Evolutionary conservation across 208 protist genomes (phyloP).

Genomic region (Leishmania braziliensis): DNA sequence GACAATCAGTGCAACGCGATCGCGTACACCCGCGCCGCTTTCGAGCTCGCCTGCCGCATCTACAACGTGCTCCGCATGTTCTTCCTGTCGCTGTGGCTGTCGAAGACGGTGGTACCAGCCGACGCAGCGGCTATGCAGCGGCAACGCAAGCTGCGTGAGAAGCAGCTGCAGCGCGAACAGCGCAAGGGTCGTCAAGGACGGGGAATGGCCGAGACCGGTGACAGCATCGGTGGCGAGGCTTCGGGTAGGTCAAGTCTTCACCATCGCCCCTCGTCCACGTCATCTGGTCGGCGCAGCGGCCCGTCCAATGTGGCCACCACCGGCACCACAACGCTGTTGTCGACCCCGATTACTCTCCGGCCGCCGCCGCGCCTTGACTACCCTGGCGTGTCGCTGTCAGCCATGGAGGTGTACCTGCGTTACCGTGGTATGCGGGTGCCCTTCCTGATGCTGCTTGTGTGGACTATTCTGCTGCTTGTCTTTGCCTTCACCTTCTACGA

Average conservation of each 20-base stretch:
- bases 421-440: slow-evolving; percentile 55
- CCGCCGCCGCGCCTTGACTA: slow-evolving; percentile 20
- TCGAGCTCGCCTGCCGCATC: slow-evolving; percentile 25
- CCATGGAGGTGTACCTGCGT: slow-evolving; percentile 51
- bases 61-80: slow-evolving; percentile 46
- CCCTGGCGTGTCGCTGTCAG: slow-evolving; percentile 18
- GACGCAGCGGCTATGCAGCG: slow-evolving; percentile 25
- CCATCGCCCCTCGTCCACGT: not conserved
- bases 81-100: slow-evolving; percentile 26
- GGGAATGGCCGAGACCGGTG: too few relatives aligned
- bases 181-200: not conserved
- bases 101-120: slow-evolving; percentile 27
- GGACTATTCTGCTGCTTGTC: slow-evolving; percentile 38
- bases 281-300: not conserved
- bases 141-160: slow-evolving; percentile 18
- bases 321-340: not conserved
- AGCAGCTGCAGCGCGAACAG: slow-evolving; percentile 11
- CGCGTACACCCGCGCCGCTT: slow-evolving; percentile 22
- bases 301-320: not conserved
- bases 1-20: slow-evolving; percentile 18
- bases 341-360: not conserved
- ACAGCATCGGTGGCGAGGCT: not conserved
- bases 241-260: not conserved
- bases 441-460: slow-evolving; percentile 49
- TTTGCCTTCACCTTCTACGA: slow-evolving; percentile 45